Conservation (phyloP, 2,329 filamentous ascomycete genomes). For the Pseudocercospora ulei region DNA sequence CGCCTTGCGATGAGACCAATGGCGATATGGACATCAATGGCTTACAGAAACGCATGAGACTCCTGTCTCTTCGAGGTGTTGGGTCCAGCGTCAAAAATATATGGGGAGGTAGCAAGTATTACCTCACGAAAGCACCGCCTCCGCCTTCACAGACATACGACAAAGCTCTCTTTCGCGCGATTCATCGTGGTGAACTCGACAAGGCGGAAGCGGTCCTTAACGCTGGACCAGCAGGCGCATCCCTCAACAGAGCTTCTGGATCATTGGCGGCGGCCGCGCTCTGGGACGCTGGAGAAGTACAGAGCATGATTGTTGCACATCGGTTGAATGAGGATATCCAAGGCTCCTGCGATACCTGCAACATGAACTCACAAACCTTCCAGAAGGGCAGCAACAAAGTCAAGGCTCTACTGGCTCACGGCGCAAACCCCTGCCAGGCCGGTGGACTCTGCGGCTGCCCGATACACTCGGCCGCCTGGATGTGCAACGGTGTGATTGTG, state of each 20-base stretch:
- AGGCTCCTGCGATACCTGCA: constrained; percentile 18
- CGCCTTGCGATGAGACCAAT: constrained; percentile 25
- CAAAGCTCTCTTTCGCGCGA: constrained; percentile 18
- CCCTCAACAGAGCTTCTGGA: constrained; percentile 13
- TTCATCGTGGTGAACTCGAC: constrained; percentile 17
- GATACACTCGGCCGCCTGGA: constrained; percentile 25
- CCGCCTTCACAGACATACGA: constrained; percentile 15
- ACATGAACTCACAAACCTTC: constrained; percentile 17
- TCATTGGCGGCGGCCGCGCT: constrained; percentile 18
- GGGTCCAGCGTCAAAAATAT: constrained; percentile 6
- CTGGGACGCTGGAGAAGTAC: constrained; percentile 19
- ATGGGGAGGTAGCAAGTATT: constrained; percentile 10
- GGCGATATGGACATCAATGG: constrained; percentile 25
- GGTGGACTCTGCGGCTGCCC: constrained; percentile 22
- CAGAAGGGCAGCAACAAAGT: constrained; percentile 20
- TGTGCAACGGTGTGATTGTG: constrained; percentile 24
- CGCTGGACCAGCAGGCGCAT: constrained; percentile 14
- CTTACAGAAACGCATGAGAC: constrained; percentile 21
- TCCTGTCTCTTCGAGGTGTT: constrained; percentile 23
- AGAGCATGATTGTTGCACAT: constrained; percentile 18
- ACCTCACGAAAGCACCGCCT: constrained; percentile 4
- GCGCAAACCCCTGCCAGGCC: constrained; percentile 22
- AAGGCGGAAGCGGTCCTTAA: constrained; percentile 19
- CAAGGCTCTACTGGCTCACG: constrained; percentile 25
- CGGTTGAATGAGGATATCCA: constrained; percentile 19